These are phyloP conservation scores for Diaporthe sp. DNA, from an alignment of 2,329 filamentous ascomycete genomes.

Conservation along the genomic window DNA sequence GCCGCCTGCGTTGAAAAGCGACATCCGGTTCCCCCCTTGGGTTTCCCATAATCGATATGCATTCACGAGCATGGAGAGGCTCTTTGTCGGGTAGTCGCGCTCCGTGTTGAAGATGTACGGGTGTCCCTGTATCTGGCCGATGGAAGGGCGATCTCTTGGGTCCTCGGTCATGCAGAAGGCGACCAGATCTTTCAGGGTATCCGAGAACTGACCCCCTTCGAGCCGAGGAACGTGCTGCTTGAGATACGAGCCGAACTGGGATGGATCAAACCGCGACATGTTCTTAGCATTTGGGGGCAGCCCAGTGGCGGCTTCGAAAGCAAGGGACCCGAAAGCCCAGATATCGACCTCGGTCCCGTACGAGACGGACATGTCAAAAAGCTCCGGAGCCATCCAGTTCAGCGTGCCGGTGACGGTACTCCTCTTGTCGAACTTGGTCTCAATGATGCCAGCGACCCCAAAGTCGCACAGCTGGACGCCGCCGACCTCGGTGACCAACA, in stretches of 20 bases:
- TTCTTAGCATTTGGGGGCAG: constrained; percentile 77
- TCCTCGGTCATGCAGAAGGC: constrained; percentile 81
- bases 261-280: constrained; percentile 59
- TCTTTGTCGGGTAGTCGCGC: constrained; percentile 73
- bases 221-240: constrained; percentile 76
- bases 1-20: constrained; percentile 72
- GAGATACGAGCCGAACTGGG: constrained; percentile 69
- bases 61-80: constrained; percentile 75
- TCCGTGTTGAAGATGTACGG: constrained; percentile 76
- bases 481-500: constrained; percentile 83
- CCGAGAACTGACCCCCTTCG: constrained; percentile 79
- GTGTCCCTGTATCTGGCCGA: constrained; percentile 78
- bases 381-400: constrained; percentile 89
- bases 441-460: constrained; percentile 83
- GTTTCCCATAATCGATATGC: constrained; percentile 84
- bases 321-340: constrained; percentile 87
- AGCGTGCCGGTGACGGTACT: constrained; percentile 86
- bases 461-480: constrained; percentile 88
- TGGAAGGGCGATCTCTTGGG: constrained; percentile 76
- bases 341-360: constrained; percentile 84
- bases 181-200: constrained; percentile 77
- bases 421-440: constrained; percentile 81
- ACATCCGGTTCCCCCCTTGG: constrained; percentile 78
- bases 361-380: constrained; percentile 74
- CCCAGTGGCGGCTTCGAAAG: constrained; percentile 86